Percentiles rank a stretch among this genome's conserved stretches.
These are phyloP conservation scores for Neonectria magnoliae DNA, from an alignment of 2,329 filamentous ascomycete species.

Conservation along the genomic window DNA sequence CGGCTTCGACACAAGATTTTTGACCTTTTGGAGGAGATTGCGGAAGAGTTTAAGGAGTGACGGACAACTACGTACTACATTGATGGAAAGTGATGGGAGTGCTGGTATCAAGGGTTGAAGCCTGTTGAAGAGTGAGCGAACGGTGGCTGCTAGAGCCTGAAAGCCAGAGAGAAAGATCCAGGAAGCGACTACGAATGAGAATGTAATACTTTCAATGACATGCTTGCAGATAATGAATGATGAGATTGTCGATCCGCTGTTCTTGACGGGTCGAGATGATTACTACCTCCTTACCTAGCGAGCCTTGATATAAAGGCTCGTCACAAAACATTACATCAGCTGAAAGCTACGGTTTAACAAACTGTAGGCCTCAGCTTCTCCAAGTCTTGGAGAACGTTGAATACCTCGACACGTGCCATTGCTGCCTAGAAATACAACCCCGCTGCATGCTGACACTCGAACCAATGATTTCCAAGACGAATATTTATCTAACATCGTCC, in stretches of 20 bases:
- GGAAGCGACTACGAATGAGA: no score
- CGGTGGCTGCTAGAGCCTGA: no score
- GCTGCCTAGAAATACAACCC: not conserved
- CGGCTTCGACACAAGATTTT: slow-evolving; percentile 21
- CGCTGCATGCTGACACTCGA: not conserved
- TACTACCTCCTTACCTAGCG: no score
- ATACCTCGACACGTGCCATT: not conserved
- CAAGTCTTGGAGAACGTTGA: not conserved
- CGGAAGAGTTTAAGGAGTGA: slow-evolving; percentile 15
- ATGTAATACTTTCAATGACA: no score
- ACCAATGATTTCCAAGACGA: not conserved
- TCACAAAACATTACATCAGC: not conserved
- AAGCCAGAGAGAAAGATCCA: no score
- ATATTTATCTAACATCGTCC: not conserved
- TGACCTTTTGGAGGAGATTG: slow-evolving; percentile 24
- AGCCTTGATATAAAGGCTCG: no score
- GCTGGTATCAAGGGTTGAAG: not conserved
- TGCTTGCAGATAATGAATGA: no score
- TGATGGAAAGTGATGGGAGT: no score
- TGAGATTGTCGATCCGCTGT: no score
- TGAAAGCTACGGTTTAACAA: not conserved
- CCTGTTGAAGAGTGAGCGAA: not conserved
- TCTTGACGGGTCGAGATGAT: no score
- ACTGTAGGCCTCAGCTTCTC: not conserved
- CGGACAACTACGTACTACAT: not conserved